Base-by-base conservation (phyloP, 140 eudicot genomes). In the Stevia rebaudiana region DNA sequence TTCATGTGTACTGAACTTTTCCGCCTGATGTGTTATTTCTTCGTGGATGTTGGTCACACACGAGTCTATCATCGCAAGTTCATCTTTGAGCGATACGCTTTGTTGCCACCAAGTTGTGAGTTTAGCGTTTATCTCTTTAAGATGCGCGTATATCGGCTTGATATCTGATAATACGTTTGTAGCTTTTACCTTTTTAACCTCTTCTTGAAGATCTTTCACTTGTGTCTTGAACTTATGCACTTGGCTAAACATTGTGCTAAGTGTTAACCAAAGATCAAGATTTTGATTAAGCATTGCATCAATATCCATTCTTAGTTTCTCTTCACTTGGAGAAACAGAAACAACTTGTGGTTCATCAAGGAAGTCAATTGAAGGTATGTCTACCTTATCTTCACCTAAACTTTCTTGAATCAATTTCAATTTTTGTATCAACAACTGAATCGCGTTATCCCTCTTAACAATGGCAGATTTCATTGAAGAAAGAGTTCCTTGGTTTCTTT, bases 241-340 rank as follows among this genome's bases (percentile, higher is more conserved):
- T 42, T 85, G 86, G 43, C 80, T 82, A 56, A 77, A 85, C 2
- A 84, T 67, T 1, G 80, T 64, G 75, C 99, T 86, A 42, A 88
- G 80, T 76, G 82, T 83, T 42, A 88, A 70, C 99, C 94, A 94
- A 61, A 81, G 82, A 30, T 79, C 88, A 17, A 85, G 65, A 61
- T 94, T 94, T 62, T 82, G 94, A 25, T 81, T 94, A 5, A 88
- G 81, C 30, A 94, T 58, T 0, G 76, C 74, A 35, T 88, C 96
- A 8, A 92, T 79, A 7, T 75, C 77, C 62, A 35, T 52, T 61
- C 96, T 75, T 35, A 91, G 79, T 73, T 77, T 82, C 37, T 80
- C 91, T 53, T 91, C 95, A 35, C 68, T 67, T 1, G 70, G 60
- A 8, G 99, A 88, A 1, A 81, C 42, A 1, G 33, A 28, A 28